Conservation (phyloP, 768 basidiomycete species). For the Boletus subparvulus region DNA sequence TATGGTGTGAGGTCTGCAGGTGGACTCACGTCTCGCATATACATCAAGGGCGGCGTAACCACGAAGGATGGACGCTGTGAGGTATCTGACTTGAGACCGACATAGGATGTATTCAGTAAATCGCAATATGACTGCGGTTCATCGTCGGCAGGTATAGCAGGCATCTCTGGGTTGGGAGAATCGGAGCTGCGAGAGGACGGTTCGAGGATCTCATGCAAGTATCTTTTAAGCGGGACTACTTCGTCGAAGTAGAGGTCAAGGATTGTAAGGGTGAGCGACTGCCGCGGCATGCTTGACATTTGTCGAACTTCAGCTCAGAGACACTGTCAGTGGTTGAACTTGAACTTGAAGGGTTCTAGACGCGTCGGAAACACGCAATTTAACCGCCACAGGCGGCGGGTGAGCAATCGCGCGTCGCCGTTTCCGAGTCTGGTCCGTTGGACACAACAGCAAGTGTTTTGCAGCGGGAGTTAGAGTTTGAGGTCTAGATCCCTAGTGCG, state of each 20-base stretch:
- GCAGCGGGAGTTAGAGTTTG: constrained; percentile 85
- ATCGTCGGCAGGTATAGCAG: background rate
- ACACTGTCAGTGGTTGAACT: too few relatives aligned
- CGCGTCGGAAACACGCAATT: too few relatives aligned
- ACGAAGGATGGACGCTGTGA: constrained; percentile 26
- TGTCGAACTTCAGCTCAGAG: too few relatives aligned
- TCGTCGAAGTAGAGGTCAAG: constrained; percentile 45
- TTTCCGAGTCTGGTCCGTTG: constrained; percentile 39
- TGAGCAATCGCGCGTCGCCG: too few relatives aligned
- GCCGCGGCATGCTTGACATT: constrained; percentile 4
- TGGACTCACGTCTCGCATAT: constrained; percentile 53
- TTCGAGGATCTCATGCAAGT: constrained; percentile 40
- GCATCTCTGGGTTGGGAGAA: background rate
- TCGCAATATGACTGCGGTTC: constrained; percentile 33
- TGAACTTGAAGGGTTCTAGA: too few relatives aligned
- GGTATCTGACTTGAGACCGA: constrained; percentile 38
- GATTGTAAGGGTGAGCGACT: constrained; percentile 31
- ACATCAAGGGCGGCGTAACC: constrained; percentile 41
- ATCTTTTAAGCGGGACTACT: constrained; percentile 39
- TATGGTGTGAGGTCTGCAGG: background rate
- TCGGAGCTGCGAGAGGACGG: background rate
- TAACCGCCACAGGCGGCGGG: too few relatives aligned
- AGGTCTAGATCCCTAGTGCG: constrained; percentile 44
- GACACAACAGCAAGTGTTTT: constrained; percentile 73
- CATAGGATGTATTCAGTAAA: constrained; percentile 47